Percentiles rank a stretch among this genome's conserved stretches.
Conservation (phyloP, 768 basidiomycete genomes). For the Leccinum obscurum region DNA sequence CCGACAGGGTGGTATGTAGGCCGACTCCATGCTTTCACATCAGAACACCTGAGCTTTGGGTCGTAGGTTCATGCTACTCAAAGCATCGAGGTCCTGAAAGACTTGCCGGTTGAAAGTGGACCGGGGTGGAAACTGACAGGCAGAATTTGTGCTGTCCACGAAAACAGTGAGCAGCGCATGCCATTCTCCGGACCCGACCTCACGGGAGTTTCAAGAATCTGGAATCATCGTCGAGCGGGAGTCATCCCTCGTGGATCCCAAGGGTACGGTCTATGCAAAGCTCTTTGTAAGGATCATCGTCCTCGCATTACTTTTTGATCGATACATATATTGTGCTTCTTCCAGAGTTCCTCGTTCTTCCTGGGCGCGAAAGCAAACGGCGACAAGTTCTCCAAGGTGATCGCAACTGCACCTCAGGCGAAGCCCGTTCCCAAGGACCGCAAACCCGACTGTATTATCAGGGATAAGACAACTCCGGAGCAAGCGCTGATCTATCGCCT, state of each 20-base stretch:
- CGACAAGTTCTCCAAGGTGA: slow-evolving; percentile 58
- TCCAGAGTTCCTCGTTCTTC: slow-evolving; percentile 64
- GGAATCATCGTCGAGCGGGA: slow-evolving; percentile 74
- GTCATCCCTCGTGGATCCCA: slow-evolving; percentile 58
- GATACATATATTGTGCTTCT: background rate
- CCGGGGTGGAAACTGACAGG: slow-evolving; percentile 75
- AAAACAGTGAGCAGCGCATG: slow-evolving; percentile 65
- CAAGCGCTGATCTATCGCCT: slow-evolving; percentile 74
- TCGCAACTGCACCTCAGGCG: slow-evolving; percentile 59
- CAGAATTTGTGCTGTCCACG: slow-evolving; percentile 66
- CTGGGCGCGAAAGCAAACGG: slow-evolving; percentile 67
- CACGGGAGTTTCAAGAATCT: slow-evolving; percentile 47
- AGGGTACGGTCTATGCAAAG: slow-evolving; percentile 58
- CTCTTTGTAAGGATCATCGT: slow-evolving; percentile 50
- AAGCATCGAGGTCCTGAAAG: slow-evolving; percentile 75
- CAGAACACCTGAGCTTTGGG: background rate
- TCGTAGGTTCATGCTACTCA: slow-evolving; percentile 75
- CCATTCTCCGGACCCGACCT: background rate
- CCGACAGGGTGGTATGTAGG: slow-evolving; percentile 62
- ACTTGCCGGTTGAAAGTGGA: slow-evolving; percentile 74
- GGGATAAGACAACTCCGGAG: slow-evolving; percentile 61
- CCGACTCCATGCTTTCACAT: background rate
- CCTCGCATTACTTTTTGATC: background rate
- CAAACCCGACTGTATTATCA: slow-evolving; percentile 58
- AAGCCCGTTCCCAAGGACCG: slow-evolving; percentile 62